A percentile compares a stretch with the other conserved stretches of the same genome.
phyloP scores from a whole-genome alignment of 139 green algal genomes.

The Marvania coccoides region DNA sequence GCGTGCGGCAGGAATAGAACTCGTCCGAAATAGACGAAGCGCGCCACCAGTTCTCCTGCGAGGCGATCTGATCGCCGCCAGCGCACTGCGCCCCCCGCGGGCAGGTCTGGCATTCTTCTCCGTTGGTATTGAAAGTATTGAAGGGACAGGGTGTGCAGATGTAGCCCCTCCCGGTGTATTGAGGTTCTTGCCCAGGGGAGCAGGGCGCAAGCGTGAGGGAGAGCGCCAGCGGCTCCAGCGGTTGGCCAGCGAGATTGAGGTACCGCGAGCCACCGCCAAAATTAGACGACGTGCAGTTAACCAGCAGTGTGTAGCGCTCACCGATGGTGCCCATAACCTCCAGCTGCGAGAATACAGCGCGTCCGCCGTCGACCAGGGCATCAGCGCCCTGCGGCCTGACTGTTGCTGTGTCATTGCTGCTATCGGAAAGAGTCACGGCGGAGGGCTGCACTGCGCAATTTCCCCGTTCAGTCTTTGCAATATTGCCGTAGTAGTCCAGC shows the following conservation, averaged over 20 bases:
- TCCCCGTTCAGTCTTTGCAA: not conserved
- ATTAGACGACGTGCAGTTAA: not conserved
- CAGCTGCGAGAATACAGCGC: not conserved
- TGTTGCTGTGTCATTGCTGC: not conserved
- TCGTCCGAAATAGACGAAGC: not conserved
- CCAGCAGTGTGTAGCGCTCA: not conserved
- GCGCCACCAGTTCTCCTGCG: conserved; percentile 16
- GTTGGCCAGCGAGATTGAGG: not conserved
- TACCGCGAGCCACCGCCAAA: not conserved
- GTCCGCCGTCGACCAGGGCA: not conserved
- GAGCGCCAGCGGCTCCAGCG: not conserved
- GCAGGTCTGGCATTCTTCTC: conserved; percentile 13
- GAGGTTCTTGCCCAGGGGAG: conserved; percentile 6
- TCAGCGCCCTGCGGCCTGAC: not conserved
- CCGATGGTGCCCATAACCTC: not conserved
- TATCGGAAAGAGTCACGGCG: not conserved
- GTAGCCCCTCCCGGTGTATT: not conserved
- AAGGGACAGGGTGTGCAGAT: conserved; percentile 15
- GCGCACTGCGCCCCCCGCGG: conserved; percentile 11
- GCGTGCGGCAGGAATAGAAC: conserved; percentile 11
- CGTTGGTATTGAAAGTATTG: conserved; percentile 13
- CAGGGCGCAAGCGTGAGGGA: conserved; percentile 2
- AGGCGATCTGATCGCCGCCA: conserved; percentile 3
- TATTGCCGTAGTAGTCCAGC: conserved; percentile 15
- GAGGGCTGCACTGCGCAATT: not conserved